A percentile compares a stretch with the other conserved stretches of the same genome.
Evolutionary conservation across 805 yeast genomes (phyloP).

Genomic region (Peterozyma xylosa): DNA sequence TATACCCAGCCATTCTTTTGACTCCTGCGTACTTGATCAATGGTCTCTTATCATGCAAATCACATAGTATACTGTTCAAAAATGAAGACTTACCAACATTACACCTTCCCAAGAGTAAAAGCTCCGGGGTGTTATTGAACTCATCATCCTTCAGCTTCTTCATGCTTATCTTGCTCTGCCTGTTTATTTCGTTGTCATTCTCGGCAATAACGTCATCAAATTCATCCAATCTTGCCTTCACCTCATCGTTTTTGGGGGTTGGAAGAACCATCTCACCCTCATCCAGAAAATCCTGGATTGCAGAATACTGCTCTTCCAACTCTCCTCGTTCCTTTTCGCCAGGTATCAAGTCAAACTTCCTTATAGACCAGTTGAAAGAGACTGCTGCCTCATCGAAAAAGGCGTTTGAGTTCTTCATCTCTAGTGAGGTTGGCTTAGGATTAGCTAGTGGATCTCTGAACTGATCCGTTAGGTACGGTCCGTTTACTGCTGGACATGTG

Average conservation of each 20-base stretch:
- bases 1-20: conserved; percentile 29
- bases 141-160: conserved; percentile 11
- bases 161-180: conserved; percentile 19
- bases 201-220: neutral
- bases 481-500: neutral
- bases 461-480: conserved; percentile 2
- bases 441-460: neutral
- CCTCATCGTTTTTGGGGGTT: conserved; percentile 6
- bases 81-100: conserved; percentile 85
- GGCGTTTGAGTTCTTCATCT: conserved; percentile 20
- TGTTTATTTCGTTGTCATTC: conserved; percentile 12
- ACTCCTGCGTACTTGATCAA: conserved; percentile 34
- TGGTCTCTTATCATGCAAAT: conserved; percentile 20
- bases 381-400: conserved; percentile 41
- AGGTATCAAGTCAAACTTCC: conserved; percentile 47
- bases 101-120: conserved; percentile 70
- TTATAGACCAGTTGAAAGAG: conserved; percentile 54
- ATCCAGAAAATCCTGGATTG: conserved; percentile 3
- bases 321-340: conserved; percentile 32
- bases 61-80: conserved; percentile 51
- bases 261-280: conserved; percentile 3
- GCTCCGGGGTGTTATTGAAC: conserved; percentile 53
- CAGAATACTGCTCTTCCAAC: conserved; percentile 12
- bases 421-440: conserved; percentile 13
- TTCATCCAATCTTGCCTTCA: neutral